Percentiles rank a stretch among this genome's conserved stretches.
Evolutionary conservation across 495 filamentous ascomycete species (phyloP).

Genomic region (Penicillium argentinense): DNA sequence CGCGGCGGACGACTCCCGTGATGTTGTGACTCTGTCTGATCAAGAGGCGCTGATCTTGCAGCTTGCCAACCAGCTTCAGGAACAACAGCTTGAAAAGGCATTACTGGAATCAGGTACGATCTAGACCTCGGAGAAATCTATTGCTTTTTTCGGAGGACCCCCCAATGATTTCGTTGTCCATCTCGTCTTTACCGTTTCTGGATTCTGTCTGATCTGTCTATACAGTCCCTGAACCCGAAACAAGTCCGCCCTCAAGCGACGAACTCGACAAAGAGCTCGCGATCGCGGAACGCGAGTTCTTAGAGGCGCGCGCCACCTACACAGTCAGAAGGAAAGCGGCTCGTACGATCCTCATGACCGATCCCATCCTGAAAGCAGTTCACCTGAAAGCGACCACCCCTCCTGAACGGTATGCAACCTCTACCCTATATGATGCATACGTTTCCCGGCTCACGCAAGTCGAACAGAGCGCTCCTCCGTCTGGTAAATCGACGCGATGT

Average conservation of each 20-base stretch:
- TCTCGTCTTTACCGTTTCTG: background rate
- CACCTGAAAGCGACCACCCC: slow-evolving; percentile 66
- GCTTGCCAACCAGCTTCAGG: slow-evolving; percentile 67
- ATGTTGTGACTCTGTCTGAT: slow-evolving; percentile 56
- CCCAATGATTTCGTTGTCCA: slow-evolving; percentile 6
- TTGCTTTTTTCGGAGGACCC: background rate
- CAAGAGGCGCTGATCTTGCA: slow-evolving; percentile 62
- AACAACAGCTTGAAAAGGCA: slow-evolving; percentile 68
- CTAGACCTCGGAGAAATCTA: background rate
- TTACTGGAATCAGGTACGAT: slow-evolving; percentile 56
- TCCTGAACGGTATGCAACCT: slow-evolving; percentile 60
- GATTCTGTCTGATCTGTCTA: slow-evolving; percentile 6
- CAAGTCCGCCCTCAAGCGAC: slow-evolving; percentile 31
- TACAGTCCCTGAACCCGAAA: slow-evolving; percentile 26
- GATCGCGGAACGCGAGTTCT: slow-evolving; percentile 60
- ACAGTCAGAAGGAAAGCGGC: slow-evolving; percentile 65
- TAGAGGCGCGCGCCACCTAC: slow-evolving; percentile 68
- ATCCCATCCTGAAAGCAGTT: slow-evolving; percentile 74
- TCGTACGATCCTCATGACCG: slow-evolving; percentile 63
- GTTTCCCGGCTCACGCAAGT: slow-evolving; percentile 7
- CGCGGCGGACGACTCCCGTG: slow-evolving; percentile 42
- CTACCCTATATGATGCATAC: background rate
- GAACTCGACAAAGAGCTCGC: slow-evolving; percentile 52
- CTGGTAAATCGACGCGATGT: slow-evolving; percentile 66
- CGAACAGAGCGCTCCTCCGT: slow-evolving; percentile 60